Conservation (phyloP, 2,329 filamentous ascomycete species). For the Epicoccum nigrum region DNA sequence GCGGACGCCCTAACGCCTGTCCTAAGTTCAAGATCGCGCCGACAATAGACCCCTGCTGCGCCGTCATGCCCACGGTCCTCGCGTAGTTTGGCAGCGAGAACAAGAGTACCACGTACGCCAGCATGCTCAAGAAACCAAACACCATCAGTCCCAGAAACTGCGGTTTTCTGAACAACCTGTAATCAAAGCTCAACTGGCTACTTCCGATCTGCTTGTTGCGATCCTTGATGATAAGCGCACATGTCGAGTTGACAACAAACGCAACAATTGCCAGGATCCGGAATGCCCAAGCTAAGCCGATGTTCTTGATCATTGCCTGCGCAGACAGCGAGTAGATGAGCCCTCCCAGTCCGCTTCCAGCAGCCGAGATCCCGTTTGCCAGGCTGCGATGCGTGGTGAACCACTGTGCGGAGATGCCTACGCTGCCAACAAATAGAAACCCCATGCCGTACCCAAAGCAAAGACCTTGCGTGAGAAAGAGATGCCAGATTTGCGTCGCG, state of each 20-base stretch:
- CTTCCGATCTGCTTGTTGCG: constrained; percentile 73
- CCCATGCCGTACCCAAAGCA: constrained; percentile 81
- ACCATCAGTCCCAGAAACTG: constrained; percentile 70
- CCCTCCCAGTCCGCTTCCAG: constrained; percentile 78
- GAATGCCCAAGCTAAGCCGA: constrained; percentile 71
- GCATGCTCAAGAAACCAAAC: constrained; percentile 74
- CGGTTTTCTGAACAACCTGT: constrained; percentile 62
- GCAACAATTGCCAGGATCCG: constrained; percentile 68
- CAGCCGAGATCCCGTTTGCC: constrained; percentile 70
- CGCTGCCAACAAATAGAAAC: constrained; percentile 72
- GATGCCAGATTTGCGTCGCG: constrained; percentile 71
- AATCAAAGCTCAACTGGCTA: constrained; percentile 57
- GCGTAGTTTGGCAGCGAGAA: constrained; percentile 79
- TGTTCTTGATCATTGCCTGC: constrained; percentile 69
- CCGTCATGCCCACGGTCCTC: constrained; percentile 67
- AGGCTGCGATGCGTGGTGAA: constrained; percentile 71
- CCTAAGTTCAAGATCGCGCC: constrained; percentile 75
- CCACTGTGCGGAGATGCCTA: constrained; percentile 75
- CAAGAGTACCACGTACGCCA: constrained; percentile 77
- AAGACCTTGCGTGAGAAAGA: constrained; percentile 76
- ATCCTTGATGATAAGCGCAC: constrained; percentile 69
- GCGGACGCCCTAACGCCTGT: constrained; percentile 70
- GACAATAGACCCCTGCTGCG: constrained; percentile 71
- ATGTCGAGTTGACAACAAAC: constrained; percentile 68
- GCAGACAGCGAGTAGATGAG: constrained; percentile 70